phyloP scores from a whole-genome alignment of 352 stramenopile genomes.

The Globisporangium rhizosaccharum region DNA sequence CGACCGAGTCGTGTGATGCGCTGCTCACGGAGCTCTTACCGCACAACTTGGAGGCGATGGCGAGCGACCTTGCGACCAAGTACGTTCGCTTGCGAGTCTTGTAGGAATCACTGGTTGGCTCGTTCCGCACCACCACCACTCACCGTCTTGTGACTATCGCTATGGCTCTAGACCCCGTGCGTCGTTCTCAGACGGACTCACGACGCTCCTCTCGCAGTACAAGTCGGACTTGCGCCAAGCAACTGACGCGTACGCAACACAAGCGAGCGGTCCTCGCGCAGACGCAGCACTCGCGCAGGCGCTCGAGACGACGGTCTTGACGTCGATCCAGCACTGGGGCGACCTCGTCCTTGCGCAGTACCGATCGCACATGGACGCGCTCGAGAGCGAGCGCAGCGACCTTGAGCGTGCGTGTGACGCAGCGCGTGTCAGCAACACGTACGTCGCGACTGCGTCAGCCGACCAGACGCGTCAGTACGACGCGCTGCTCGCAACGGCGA shows the following conservation, averaged over 20 bases:
- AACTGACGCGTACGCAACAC: conserved; percentile 31
- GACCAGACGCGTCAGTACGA: conserved; percentile 50
- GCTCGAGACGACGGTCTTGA: conserved; percentile 29
- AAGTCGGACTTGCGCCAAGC: conserved; percentile 44
- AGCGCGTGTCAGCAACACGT: conserved; percentile 19
- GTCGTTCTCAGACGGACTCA: conserved; percentile 45
- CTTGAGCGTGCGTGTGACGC: conserved; percentile 25
- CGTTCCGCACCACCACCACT: background rate
- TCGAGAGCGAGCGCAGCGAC: conserved; percentile 22
- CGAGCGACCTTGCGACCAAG: conserved; percentile 23
- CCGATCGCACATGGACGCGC: conserved; percentile 27
- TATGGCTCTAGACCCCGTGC: conserved; percentile 22
- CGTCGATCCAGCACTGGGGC: conserved; percentile 43
- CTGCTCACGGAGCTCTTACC: conserved; percentile 28
- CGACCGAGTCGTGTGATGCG: conserved; percentile 5
- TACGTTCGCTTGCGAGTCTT: background rate
- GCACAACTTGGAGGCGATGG: conserved; percentile 31
- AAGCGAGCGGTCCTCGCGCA: conserved; percentile 21
- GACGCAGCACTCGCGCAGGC: conserved; percentile 26
- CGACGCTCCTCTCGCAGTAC: conserved; percentile 48
- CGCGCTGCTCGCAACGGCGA: conserved; percentile 33
- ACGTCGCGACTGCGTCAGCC: conserved; percentile 21
- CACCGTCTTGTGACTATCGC: background rate
- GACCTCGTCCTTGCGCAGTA: conserved; percentile 43
- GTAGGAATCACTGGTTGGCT: background rate